Percentiles rank a stretch among this genome's conserved stretches.
These are phyloP conservation scores for Ilex asprella DNA, from an alignment of 257 asterid species.

Conservation along the genomic window DNA sequence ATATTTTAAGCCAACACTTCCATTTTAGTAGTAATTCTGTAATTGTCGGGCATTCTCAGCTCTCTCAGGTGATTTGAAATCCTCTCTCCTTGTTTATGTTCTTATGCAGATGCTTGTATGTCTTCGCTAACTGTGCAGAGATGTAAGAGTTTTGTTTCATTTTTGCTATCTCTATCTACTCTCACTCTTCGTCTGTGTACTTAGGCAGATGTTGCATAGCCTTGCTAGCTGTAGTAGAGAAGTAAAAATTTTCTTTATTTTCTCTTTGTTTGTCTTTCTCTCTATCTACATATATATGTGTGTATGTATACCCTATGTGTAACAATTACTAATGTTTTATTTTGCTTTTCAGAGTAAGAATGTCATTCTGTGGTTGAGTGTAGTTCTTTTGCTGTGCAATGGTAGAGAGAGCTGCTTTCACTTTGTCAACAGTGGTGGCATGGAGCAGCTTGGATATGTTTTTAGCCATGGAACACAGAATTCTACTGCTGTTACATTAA, in stretches of 20 bases:
- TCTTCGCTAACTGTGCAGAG: background rate
- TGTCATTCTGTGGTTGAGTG: constrained; percentile 52
- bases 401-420: constrained; percentile 78
- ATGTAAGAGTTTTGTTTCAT: background rate
- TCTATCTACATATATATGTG: no score
- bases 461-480: constrained; percentile 36
- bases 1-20: constrained; percentile 35
- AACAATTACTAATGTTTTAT: constrained; percentile 12
- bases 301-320: no score
- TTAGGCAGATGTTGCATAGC: no score
- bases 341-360: constrained; percentile 59
- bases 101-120: background rate
- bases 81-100: background rate
- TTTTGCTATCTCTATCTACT: background rate
- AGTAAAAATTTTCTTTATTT: no score
- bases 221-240: no score
- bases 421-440: constrained; percentile 71
- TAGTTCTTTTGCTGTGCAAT: constrained; percentile 73
- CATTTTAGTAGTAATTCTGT: constrained; percentile 31
- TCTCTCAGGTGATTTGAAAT: constrained; percentile 55
- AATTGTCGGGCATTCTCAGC: constrained; percentile 39
- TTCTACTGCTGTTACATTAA: constrained; percentile 43
- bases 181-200: background rate
- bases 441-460: constrained; percentile 80
- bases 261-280: background rate